phyloP scores from a whole-genome alignment of 2,329 filamentous ascomycete genomes.

The Colletotrichum theobromicola region DNA sequence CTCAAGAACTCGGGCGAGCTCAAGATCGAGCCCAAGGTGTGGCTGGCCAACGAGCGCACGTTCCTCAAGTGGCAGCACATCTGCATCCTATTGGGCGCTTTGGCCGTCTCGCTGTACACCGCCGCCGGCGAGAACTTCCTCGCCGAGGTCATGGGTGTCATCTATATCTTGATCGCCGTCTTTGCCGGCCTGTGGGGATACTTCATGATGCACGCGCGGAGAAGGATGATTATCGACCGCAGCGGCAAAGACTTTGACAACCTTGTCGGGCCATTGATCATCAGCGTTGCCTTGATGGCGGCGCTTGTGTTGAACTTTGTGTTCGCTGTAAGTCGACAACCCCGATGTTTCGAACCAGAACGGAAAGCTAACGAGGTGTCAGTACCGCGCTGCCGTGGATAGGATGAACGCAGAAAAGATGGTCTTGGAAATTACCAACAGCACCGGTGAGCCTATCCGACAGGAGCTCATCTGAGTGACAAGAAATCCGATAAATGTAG shows the following conservation, averaged over 20 bases:
- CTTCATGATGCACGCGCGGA: slow-evolving; percentile 76
- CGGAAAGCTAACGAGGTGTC: not conserved
- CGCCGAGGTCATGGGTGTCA: slow-evolving; percentile 78
- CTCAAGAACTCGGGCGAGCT: slow-evolving; percentile 95
- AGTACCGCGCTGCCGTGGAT: slow-evolving; percentile 20
- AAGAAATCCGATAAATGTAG: not conserved
- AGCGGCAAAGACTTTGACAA: slow-evolving; percentile 96
- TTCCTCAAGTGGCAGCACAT: slow-evolving; percentile 99
- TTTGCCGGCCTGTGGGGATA: slow-evolving; percentile 92
- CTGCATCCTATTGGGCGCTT: slow-evolving; percentile 80
- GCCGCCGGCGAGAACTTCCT: slow-evolving; percentile 82
- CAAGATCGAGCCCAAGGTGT: slow-evolving; percentile 96
- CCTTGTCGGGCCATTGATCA: slow-evolving; percentile 80
- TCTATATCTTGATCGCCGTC: slow-evolving; percentile 81
- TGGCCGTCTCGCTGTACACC: slow-evolving; percentile 87
- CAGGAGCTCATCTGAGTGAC: slow-evolving; percentile 37
- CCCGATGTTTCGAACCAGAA: not conserved
- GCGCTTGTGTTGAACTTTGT: slow-evolving; percentile 87
- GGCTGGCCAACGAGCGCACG: slow-evolving; percentile 97
- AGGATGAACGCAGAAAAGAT: not conserved
- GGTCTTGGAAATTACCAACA: not conserved
- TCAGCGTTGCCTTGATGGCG: slow-evolving; percentile 78
- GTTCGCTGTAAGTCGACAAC: slow-evolving; percentile 69
- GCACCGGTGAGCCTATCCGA: slow-evolving; percentile 12
- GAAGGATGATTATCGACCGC: slow-evolving; percentile 80